Conservation (phyloP, 345 rosid species). For the Heritiera littoralis region DNA sequence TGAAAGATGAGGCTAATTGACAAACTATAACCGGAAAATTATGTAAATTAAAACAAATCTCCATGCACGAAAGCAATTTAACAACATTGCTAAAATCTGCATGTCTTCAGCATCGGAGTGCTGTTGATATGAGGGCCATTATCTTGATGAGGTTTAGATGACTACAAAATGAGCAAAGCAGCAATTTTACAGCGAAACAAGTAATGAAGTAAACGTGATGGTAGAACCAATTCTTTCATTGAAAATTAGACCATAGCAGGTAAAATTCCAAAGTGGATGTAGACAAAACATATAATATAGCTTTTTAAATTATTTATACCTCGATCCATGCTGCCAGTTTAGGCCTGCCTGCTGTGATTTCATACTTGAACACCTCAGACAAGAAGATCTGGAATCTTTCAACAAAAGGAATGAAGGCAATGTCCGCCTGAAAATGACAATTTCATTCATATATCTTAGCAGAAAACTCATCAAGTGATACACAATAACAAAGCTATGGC, state of each 20-base stretch:
- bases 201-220: neutral
- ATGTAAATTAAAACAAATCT: neutral
- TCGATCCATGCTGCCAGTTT: constrained; percentile 73
- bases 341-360: constrained; percentile 70
- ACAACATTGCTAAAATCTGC: no score
- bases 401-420: constrained; percentile 65
- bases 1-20: neutral
- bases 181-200: neutral
- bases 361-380: constrained; percentile 49
- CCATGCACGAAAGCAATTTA: neutral
- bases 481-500: neutral
- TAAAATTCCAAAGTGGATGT: neutral
- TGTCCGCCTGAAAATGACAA: constrained; percentile 56
- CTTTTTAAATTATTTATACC: constrained; percentile 34
- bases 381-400: constrained; percentile 65
- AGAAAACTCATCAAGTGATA: neutral
- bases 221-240: neutral
- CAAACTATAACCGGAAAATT: neutral
- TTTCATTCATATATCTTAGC: neutral
- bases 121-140: neutral
- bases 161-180: neutral
- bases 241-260: neutral
- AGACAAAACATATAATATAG: neutral
- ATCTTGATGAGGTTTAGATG: neutral
- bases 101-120: neutral